Conservation (phyloP, 768 basidiomycete genomes). For the Rhizopogon roseolus region DNA sequence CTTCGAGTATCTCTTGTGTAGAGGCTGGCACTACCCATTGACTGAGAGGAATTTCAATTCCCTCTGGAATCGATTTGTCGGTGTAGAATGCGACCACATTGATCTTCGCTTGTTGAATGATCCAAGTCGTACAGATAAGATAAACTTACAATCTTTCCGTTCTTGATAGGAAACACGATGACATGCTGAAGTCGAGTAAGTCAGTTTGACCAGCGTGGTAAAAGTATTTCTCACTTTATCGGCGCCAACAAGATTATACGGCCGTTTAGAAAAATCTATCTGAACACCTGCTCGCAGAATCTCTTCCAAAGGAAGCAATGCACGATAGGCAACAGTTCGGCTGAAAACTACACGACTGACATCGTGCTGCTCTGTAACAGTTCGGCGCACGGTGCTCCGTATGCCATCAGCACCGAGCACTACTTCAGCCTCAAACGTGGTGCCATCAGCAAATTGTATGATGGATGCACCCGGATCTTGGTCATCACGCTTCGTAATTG, state of each 20-base stretch:
- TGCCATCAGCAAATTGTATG: conserved; percentile 47
- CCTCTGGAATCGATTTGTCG: conserved; percentile 22
- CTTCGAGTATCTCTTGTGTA: conserved; percentile 37
- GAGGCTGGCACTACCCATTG: conserved; percentile 41
- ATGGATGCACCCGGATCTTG: conserved; percentile 16
- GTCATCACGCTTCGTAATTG: conserved; percentile 20
- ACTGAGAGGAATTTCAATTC: conserved; percentile 19
- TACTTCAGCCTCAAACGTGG: conserved; percentile 39
- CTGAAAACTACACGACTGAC: conserved; percentile 34
- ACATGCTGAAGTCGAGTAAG: conserved; percentile 37
- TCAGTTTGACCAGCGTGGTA: background rate
- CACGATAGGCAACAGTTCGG: conserved; percentile 45
- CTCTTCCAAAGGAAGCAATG: conserved; percentile 35
- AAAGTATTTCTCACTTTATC: conserved; percentile 33
- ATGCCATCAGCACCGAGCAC: conserved; percentile 40
- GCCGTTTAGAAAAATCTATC: conserved; percentile 29
- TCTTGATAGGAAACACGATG: conserved; percentile 46
- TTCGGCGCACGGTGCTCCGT: conserved; percentile 32
- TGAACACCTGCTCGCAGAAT: conserved; percentile 40
- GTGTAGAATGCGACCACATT: conserved; percentile 45
- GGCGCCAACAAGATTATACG: conserved; percentile 39
- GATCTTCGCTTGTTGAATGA: conserved; percentile 21
- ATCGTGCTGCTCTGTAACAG: conserved; percentile 27
- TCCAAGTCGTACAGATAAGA: background rate
- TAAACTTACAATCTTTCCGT: conserved; percentile 32